Base-by-base conservation (phyloP, 2,329 filamentous ascomycete species). In the Aspergillus bombycis region DNA sequence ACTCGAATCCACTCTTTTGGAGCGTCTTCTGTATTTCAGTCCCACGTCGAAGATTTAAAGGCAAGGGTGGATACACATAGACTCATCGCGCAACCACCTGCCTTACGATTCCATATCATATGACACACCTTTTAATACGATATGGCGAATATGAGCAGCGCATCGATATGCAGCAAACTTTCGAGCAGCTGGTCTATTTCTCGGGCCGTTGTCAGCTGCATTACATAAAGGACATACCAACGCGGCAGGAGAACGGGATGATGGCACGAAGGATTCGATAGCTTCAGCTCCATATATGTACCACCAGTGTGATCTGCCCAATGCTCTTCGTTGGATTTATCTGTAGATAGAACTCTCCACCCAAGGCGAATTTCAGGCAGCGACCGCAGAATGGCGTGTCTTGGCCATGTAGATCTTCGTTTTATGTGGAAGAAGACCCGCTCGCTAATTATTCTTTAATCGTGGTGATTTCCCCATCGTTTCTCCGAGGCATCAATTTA, bases 261-360 rank as follows among this genome's bases (percentile, higher is more conserved):
- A 34, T 14, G 21, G 11, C 52, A 36, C 52, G 52, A 54, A 54
- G 52, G 52, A 54, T 54, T 23, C 52, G 32, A 54, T 54, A 54
- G 52, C 52, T 36, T 54, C 52, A 12, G 16, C 12, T 36, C 36
- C 52, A 38, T 54, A 54, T 26, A 38, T 54, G 19, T 21, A 54
- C 16, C 19, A 54, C 48, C 46, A 21, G 36, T 32, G 2, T 36
- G 30, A 54, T 54, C 52, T 32, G 32, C 52, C 32, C 30, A 53
- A 53, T 53, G 9, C 50, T n/a, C 4, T 34, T 5, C 14, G 11
- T 53, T 53, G 50, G 26, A 19, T 16, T 6, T 34, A 32, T 10
- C 26, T 53, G 8, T 10, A 32, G 16, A 21, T 32, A 32, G 19
- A 1, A 12, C 10, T 16, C 50, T 9, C 50, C 50, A 53, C 50